phyloP scores from a whole-genome alignment of 371 early-diverging fungal species.

The Lichtheimia corymbifera region DNA sequence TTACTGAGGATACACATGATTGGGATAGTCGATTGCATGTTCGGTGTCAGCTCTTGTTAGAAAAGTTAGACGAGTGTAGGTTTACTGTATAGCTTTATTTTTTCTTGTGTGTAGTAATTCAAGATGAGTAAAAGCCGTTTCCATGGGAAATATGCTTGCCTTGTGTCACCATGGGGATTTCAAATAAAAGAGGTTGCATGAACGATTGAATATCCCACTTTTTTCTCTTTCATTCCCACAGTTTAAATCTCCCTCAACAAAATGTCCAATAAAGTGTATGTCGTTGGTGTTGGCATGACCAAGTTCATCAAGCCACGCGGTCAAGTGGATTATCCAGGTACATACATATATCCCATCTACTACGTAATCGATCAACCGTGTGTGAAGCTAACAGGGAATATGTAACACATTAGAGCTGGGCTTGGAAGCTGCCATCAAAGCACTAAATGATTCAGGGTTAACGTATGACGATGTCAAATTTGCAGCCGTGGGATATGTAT shows the following conservation, averaged over 20 bases:
- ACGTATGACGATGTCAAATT: conserved; percentile 69
- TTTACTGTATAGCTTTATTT: not conserved
- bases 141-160: no score
- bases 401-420: conserved; percentile 57
- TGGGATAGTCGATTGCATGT: conserved; percentile 39
- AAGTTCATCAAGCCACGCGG: conserved; percentile 66
- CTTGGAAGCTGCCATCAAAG: conserved; percentile 76
- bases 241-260: not conserved
- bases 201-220: no score
- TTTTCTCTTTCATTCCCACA: not conserved
- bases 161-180: no score
- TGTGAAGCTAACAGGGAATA: no score
- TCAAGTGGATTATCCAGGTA: conserved; percentile 62
- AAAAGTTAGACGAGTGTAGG: conserved; percentile 27
- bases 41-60: conserved; percentile 30
- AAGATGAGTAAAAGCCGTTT: no score
- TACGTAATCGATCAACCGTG: not conserved
- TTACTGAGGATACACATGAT: conserved; percentile 23
- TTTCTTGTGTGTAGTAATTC: not conserved
- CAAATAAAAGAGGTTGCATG: no score
- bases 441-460: conserved; percentile 69
- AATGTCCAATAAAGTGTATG: conserved; percentile 35
- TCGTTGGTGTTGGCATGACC: conserved; percentile 71
- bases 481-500: conserved; percentile 64
- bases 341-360: not conserved